Evolutionary conservation across 2,329 filamentous ascomycete genomes (phyloP).

Genomic region (Hirsutella rhossiliensis): DNA sequence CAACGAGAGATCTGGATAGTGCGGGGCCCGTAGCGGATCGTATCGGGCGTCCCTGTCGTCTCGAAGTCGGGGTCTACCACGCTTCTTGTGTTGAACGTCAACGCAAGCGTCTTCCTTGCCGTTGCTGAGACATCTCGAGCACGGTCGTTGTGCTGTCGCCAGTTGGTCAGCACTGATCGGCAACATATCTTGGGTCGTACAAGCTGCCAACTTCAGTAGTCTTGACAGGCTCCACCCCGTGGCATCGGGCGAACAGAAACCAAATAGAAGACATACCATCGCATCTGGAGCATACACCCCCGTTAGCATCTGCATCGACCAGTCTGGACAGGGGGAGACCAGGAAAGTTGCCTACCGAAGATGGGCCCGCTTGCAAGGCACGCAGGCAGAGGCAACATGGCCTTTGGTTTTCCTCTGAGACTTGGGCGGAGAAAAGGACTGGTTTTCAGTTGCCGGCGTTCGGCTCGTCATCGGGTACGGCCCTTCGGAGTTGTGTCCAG

Average conservation of each 20-base stretch:
- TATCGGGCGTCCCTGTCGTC: slow-evolving; percentile 55
- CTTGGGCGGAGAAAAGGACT: slow-evolving; percentile 42
- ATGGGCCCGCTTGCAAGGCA: slow-evolving; percentile 78
- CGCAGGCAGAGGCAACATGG: slow-evolving; percentile 74
- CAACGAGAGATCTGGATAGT: slow-evolving; percentile 29
- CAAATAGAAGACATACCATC: slow-evolving; percentile 42
- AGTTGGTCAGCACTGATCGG: slow-evolving; percentile 17
- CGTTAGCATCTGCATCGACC: not conserved
- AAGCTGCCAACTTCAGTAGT: not conserved
- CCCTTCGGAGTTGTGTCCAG: slow-evolving; percentile 6
- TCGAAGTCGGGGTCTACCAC: slow-evolving; percentile 64
- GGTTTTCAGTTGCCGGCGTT: slow-evolving; percentile 28
- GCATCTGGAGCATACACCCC: slow-evolving; percentile 30
- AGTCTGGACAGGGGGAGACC: not conserved
- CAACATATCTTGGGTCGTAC: not conserved
- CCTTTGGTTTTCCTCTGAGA: slow-evolving; percentile 60
- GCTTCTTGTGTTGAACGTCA: slow-evolving; percentile 79
- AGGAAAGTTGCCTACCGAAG: slow-evolving; percentile 41
- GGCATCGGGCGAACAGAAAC: not conserved
- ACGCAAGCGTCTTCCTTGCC: slow-evolving; percentile 71
- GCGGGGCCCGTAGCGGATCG: slow-evolving; percentile 35
- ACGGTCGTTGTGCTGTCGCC: slow-evolving; percentile 57
- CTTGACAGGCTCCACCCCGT: not conserved
- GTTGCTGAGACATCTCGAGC: slow-evolving; percentile 63
- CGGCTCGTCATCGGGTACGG: slow-evolving; percentile 15